Base-by-base conservation (phyloP, 2,329 filamentous ascomycete species). In the Fusarium decemcellulare region DNA sequence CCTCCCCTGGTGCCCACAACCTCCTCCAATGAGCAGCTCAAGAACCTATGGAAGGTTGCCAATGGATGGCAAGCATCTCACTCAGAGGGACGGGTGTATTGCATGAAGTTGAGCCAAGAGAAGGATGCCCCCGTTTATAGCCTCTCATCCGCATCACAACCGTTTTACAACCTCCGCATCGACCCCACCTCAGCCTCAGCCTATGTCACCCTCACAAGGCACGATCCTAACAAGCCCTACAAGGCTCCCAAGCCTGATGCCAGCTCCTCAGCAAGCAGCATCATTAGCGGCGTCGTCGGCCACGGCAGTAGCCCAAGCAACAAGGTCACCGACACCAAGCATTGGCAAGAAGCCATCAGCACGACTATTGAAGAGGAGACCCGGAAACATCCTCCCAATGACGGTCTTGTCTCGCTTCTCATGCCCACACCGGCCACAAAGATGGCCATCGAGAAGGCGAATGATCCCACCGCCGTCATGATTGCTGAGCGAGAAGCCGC, bases 401-500 rank as follows among this genome's bases (percentile, higher is more conserved):
- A 91, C 74, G 89, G 89, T 1, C 84, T 91, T 0, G 86, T 94
- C 7, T 91, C 92, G 2, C 83, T 91, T 1, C 85, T 93, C 14
- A 92, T 93, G 79, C 92, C 92, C 2, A 81, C 83, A 2, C 88
- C 90, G 0, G 90, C 90, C 12, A 87, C 90, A 0, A 88, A 86
- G 46, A 85, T 90, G 77, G 91, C 89, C 2, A 81, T 90, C 2
- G 89, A 91, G 61, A 84, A 86, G 29, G 81, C 90, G 4, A 83
- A 86, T 44, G 89, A 92, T 74, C 83, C 86, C 3, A 82, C 86
- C 0, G 86, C 91, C 10, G 84, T 90, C 5, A 84, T 85, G 61
- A 87, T 90, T 36, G 91, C 91, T 1, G 89, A 92, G 76, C 85
- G 87, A 34, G 91, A 94, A 79, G 90, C 88, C 71, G 92, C 89